A percentile compares a stretch with the other conserved stretches of the same genome.
These are phyloP conservation scores for Grosmannia clavigera DNA, from an alignment of 2,329 filamentous ascomycete genomes.

Conservation along the genomic window DNA sequence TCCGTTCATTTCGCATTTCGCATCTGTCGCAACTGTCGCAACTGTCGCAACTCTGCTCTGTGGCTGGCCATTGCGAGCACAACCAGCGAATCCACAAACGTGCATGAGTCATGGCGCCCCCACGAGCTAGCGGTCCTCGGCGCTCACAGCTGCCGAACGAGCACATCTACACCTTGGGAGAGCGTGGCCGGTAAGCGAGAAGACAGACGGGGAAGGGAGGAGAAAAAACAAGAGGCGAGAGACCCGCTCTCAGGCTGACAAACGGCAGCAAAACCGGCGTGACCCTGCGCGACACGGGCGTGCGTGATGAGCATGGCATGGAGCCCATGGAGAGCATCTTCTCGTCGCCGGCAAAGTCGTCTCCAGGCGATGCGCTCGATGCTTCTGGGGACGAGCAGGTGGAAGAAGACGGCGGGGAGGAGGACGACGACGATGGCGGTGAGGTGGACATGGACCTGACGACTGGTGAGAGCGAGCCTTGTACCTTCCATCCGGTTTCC, in stretches of 20 bases:
- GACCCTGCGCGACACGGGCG: slow-evolving; percentile 61
- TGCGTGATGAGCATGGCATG: slow-evolving; percentile 84
- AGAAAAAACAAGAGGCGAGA: neutral
- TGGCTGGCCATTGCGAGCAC: neutral
- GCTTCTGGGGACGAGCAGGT: slow-evolving; percentile 19
- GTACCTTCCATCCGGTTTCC: neutral
- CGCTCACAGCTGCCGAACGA: slow-evolving; percentile 27
- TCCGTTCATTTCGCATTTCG: neutral
- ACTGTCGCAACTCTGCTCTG: no score
- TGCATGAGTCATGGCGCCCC: slow-evolving; percentile 24
- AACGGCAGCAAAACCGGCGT: slow-evolving; percentile 74
- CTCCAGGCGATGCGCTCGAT: slow-evolving; percentile 18
- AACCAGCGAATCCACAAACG: neutral
- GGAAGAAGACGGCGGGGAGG: slow-evolving; percentile 9
- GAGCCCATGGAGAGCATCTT: slow-evolving; percentile 80
- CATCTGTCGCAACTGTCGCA: neutral
- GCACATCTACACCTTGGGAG: slow-evolving; percentile 36
- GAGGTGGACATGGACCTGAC: slow-evolving; percentile 40
- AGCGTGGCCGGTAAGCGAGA: slow-evolving; percentile 31
- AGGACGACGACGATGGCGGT: slow-evolving; percentile 18
- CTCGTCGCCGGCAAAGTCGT: slow-evolving; percentile 62
- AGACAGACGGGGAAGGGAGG: no score
- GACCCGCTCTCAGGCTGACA: neutral
- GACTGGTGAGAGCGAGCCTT: slow-evolving; percentile 10
- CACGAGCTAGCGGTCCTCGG: slow-evolving; percentile 23